Percentiles rank a stretch among this genome's conserved stretches.
phyloP scores from a whole-genome alignment of 1,284 basidiomycete genomes.

The Ceratobasidium sp. region DNA sequence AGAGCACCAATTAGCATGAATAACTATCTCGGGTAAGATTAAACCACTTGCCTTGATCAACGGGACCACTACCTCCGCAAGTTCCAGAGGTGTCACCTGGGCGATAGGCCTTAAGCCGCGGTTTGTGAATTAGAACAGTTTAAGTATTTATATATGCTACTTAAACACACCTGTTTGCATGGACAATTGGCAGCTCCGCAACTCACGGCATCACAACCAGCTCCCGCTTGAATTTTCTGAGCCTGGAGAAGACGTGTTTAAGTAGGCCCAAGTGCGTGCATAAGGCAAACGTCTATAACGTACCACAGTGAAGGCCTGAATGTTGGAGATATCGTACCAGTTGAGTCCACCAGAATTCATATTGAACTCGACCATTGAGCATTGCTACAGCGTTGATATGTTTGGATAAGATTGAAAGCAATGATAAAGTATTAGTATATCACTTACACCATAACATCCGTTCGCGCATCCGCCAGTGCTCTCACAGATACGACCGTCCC shows the following conservation, averaged over 20 bases:
- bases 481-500: constrained; percentile 36
- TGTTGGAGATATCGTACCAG: constrained; percentile 47
- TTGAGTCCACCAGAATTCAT: constrained; percentile 43
- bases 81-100: constrained; percentile 20
- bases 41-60: background rate
- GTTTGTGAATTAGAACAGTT: background rate
- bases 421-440: no score
- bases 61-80: background rate
- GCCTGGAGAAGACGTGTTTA: background rate
- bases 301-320: constrained; percentile 42
- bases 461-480: constrained; percentile 12
- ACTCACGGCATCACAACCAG: background rate
- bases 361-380: constrained; percentile 42
- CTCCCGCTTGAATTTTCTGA: constrained; percentile 21
- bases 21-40: background rate
- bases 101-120: constrained; percentile 18
- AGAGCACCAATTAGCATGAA: background rate
- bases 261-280: background rate
- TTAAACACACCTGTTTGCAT: constrained; percentile 24
- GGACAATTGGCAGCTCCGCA: constrained; percentile 9
- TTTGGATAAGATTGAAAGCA: no score
- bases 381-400: background rate
- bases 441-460: constrained; percentile 22
- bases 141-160: no score
- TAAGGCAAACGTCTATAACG: background rate